Base-by-base conservation (phyloP, 1,284 basidiomycete species). In the Puccinia polysora region DNA sequence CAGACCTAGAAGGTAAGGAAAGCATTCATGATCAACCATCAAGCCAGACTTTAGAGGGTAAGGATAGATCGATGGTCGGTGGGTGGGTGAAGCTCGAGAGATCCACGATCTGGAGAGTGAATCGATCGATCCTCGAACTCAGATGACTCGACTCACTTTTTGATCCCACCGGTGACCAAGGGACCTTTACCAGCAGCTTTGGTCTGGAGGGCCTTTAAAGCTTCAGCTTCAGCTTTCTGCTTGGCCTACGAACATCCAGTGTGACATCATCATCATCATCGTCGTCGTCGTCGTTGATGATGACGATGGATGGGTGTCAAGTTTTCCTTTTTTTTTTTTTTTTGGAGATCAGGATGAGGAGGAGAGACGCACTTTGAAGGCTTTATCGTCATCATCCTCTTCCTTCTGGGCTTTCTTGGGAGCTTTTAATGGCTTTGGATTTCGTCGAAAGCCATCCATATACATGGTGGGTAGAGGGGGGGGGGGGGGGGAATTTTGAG, bases 301-400 rank as follows among this genome's bases (percentile, higher is more conserved):
- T 1, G 14, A 23, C 12, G 23, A 30, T 18, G 47, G 28, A 12
- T 10, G 6, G 3, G 34, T 53, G 4, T n/a, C 47, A 50, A 6
- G 15, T n/a, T 18, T 50, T 18, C n/a, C 4, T 5, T 50, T 50
- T 50, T 50, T 50, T 50, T 50, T 50, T n/a, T n/a, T n/a, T n/a
- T n/a, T n/a, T n/a, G n/a, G 25, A 8, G 34, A 36, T 32, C 4
- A 12, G 18, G 28, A n/a, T n/a, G 52, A 38, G n/a, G 40, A 1
- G 52, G 12, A 20, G n/a, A 34, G 14, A 40, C 15, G 52, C 14
- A 71, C 68, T 40, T 63, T 60, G 49, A 63, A 71, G 2, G 49
- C 68, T 38, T 71, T 71, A 32, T 71, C 68, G 43, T 71, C 68
- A 23, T 71, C 58, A n/a, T 71, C 68, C 20, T 71, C 68, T 40